Evolutionary conservation across 2,329 filamentous ascomycete species (phyloP).

Genomic region (Hirsutella minnesotensis): DNA sequence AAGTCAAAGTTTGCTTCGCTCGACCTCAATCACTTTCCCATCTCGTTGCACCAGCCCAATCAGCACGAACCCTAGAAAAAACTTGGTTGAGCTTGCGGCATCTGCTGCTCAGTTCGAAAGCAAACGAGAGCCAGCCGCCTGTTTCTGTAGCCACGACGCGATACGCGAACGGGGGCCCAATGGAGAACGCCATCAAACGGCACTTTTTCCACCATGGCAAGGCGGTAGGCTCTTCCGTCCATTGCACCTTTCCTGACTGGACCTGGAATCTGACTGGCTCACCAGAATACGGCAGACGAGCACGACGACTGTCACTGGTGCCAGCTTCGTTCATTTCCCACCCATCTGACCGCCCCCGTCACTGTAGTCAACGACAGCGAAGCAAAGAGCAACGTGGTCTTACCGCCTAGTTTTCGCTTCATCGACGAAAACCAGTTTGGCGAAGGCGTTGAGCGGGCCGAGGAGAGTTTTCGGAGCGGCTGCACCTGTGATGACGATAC

Average conservation of each 20-base stretch:
- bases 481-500: slow-evolving; percentile 53
- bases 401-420: slow-evolving; percentile 56
- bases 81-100: too few relatives aligned
- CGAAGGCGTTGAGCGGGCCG: slow-evolving; percentile 46
- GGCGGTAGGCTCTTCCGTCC: slow-evolving; percentile 11
- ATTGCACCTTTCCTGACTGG: background rate
- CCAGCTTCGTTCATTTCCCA: slow-evolving; percentile 43
- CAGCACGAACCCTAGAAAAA: too few relatives aligned
- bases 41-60: too few relatives aligned
- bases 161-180: too few relatives aligned
- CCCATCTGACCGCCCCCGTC: slow-evolving; percentile 37
- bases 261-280: background rate
- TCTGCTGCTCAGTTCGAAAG: too few relatives aligned
- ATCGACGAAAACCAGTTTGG: slow-evolving; percentile 50
- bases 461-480: slow-evolving; percentile 52
- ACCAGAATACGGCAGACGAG: slow-evolving; percentile 24
- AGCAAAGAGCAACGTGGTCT: slow-evolving; percentile 39
- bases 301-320: slow-evolving; percentile 45
- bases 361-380: slow-evolving; percentile 56
- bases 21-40: too few relatives aligned
- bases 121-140: too few relatives aligned
- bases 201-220: slow-evolving; percentile 41
- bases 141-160: too few relatives aligned
- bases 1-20: too few relatives aligned
- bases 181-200: slow-evolving; percentile 31